Evolutionary conservation across 805 yeast species (phyloP), one percentile per base, ranked within the genome.

Genomic region (Myxozyma mucilagina): DNA sequence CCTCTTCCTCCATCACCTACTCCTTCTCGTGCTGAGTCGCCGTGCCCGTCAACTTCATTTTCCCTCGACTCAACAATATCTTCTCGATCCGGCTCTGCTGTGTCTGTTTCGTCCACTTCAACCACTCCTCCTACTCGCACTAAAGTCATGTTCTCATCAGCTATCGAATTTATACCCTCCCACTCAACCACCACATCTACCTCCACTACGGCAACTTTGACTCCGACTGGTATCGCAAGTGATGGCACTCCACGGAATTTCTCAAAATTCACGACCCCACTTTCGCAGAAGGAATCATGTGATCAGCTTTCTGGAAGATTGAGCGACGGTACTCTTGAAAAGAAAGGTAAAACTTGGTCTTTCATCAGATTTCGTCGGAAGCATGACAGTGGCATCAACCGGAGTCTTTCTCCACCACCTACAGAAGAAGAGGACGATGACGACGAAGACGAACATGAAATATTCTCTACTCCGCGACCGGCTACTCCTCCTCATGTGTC

Each of bases 341-440:
- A 75, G 66, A 72, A 75, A 65, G 68, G 74, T 34, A 75, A 73
- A 53, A 76, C 80, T 0, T 77, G 80, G 80, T 76, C 79, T 9
- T 63, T 72, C 47, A 68, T 71, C 53, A 70, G 70, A 57, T 63
- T 71, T 56, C 65, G 67, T 32, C 59, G 53, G 44, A 60, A 50
- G 18, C 16, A 10, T 24, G 42, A 24, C 47, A 41, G 44, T 20
- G 44, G 44, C 16, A 41, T 41, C 20, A 50, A 32, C 24, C 58
- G 36, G 29, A 42, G 59, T 29, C 39, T 36, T 2, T 52, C 54
- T 9, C 55, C 60, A 29, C 53, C 49, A 61, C 36, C 52, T 44
- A 54, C 16, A 59, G 59, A 59, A 41, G 64, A 53, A 39, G 60
- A 54, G 20, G 63, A 56, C n/a, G 60, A 55, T 39, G 60, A 56